These are phyloP conservation scores for Cladosporium cucumerinum DNA, from an alignment of 2,329 filamentous ascomycete genomes.

Conservation along the genomic window DNA sequence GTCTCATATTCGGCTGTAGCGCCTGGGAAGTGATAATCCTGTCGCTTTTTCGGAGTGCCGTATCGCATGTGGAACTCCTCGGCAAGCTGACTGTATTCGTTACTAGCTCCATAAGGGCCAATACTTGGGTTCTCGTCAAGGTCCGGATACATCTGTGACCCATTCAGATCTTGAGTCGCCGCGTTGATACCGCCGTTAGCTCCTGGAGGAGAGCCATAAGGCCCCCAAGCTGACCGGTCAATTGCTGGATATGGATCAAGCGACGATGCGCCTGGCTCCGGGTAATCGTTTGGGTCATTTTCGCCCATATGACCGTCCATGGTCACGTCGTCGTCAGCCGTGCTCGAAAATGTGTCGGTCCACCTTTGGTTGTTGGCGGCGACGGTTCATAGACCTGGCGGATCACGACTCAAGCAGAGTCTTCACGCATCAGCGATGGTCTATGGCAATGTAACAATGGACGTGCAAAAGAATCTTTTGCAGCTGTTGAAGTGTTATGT, in stretches of 20 bases:
- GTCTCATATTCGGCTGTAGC: conserved; percentile 11
- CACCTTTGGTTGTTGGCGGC: background rate
- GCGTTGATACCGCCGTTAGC: background rate
- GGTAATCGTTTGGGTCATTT: conserved; percentile 5
- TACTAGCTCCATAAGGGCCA: conserved; percentile 11
- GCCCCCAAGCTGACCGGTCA: conserved; percentile 2
- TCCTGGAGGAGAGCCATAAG: background rate
- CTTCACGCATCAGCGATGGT: background rate
- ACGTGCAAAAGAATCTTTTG: background rate
- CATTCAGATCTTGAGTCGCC: background rate
- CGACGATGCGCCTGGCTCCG: conserved; percentile 4
- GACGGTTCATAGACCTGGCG: conserved; percentile 1
- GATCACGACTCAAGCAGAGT: conserved; percentile 2
- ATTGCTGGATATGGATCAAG: conserved; percentile 6
- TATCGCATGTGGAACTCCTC: conserved; percentile 20
- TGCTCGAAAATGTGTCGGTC: background rate
- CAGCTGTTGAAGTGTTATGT: background rate
- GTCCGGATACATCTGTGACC: conserved; percentile 7
- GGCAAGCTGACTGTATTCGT: conserved; percentile 14
- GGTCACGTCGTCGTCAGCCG: background rate
- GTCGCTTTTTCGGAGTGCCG: conserved; percentile 2
- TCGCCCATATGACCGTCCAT: background rate
- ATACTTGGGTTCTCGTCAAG: conserved; percentile 1
- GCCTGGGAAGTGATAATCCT: conserved; percentile 10
- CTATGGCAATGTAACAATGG: background rate